Evolutionary conservation across 805 yeast species (phyloP), one percentile per base, ranked within the genome.

Genomic region (Kodamaea kakaduensis): DNA sequence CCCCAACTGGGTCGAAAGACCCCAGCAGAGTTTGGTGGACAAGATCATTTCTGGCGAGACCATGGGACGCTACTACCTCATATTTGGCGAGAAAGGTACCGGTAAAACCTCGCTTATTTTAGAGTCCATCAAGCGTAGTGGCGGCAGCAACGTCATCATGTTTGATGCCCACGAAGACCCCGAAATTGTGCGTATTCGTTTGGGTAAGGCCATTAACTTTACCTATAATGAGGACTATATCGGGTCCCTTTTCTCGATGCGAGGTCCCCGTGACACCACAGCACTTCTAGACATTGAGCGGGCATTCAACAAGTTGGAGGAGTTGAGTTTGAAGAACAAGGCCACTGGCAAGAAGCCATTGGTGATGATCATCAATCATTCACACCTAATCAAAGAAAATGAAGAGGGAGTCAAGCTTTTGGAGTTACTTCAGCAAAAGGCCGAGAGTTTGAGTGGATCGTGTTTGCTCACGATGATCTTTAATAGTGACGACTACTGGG

Each of bases 141-240:
- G 70, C 24, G 86, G 89, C 0, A 56, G 60, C 33, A 75, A 80
- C 47, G 84, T 86, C 32, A 75, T 86, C 0, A 69, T 81, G 32
- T 62, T 85, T 41, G 94, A 85, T 51, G 93, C 93, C 1, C 93
- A 84, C 48, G 81, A 89, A 0, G 95, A 85, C 52, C 86, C 90
- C 0, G 95, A 85, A 52, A 77, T 85, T 32, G 81, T 85, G 52
- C 66, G 95, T 40, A 73, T 84, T 15, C 59, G 95, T 25, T 63
- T 85, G 8, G 95, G 95, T 2, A 73, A 75, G 41, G 89, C 94
- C 0, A 61, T 85, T 32, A 77, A 81, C 41, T 85, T 78, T 52
- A 78, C 78, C 25, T 85, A 69, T 52, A 80, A 74, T 44, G 95
- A 85, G 50, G 95, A 85, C 56, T 85, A 85, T 54, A 77, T 85